Evolutionary conservation across 805 yeast species (phyloP), one percentile per base, ranked within the genome.

Genomic region (Kodamaea kaohsiungensis): DNA sequence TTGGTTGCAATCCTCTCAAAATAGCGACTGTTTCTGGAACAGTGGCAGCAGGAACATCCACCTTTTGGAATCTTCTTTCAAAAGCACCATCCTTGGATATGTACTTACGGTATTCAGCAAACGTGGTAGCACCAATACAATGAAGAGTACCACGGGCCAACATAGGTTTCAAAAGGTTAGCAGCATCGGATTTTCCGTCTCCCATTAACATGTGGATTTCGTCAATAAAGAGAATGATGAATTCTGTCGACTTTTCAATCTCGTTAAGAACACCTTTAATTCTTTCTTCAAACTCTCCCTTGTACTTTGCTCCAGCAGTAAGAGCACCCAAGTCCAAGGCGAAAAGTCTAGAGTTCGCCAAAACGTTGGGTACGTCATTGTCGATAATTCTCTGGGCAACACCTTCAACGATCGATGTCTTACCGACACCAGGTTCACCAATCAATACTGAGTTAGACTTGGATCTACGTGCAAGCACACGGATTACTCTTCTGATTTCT

Each of bases 191-290:
- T 75, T 92, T 95, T 69, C 99, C 99, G 69, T 95, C 97, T 64
- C 99, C 99, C 99, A 95, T 95, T 61, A 95, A 83, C 98, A 95
- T 95, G 75, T 95, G 99, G 69, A 95, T 95, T 75, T 95, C 99
- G 75, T 95, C 99, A 64, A 95, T 89, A 77, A 95, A 95, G 55
- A 95, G 80, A 59, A 95, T 86, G 60, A 95, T 91, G 83, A 91
- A 81, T 48, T 84, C 88, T 64, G 87, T 86, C 0, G 96, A 86
- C 62, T 91, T 88, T 70, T 91, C 96, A 65, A 95, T 89, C 65
- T 95, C 99, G 68, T 86, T 91, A 68, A 95, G 79, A 30, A 95
- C 98, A 62, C 98, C 98, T 75, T 95, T 95, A 67, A 95, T 82
- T 76, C 99, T 86, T 77, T 95, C 99, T 78, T 95, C 99, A 66